Conservation (phyloP, 495 filamentous ascomycete genomes). For the Pseudoneurospora amorphoporcata region DNA sequence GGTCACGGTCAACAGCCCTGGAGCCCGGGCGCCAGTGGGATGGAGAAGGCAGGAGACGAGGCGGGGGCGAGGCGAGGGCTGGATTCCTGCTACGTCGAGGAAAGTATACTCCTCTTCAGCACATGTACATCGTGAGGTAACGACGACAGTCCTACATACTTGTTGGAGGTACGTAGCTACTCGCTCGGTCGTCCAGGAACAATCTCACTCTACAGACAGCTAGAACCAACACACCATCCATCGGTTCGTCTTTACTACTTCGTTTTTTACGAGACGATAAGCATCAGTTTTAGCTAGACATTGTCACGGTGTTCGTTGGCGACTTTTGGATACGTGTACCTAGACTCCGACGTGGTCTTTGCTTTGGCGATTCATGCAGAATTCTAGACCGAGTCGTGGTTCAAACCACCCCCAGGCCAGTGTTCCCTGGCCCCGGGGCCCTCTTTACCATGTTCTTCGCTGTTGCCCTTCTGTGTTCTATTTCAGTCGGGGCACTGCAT, state of each 20-base stretch:
- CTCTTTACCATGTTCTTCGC: background rate
- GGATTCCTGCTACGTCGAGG: background rate
- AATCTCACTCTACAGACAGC: background rate
- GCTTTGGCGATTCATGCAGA: background rate
- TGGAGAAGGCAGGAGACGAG: background rate
- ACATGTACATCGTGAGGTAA: background rate
- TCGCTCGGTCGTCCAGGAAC: background rate
- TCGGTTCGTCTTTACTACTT: background rate
- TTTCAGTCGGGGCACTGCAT: background rate
- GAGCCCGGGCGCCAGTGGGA: background rate
- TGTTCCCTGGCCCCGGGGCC: background rate
- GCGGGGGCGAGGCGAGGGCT: background rate
- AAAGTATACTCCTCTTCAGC: background rate
- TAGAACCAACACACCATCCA: background rate
- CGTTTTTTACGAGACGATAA: background rate
- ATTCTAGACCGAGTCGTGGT: background rate
- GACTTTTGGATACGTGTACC: background rate
- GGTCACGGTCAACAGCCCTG: background rate
- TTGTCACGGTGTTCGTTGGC: background rate
- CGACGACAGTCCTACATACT: background rate
- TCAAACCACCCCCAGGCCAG: background rate
- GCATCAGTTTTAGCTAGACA: background rate
- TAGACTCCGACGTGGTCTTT: background rate
- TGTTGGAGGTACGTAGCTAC: background rate
- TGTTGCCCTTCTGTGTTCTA: background rate